phyloP scores from a whole-genome alignment of 106 monocot species.

The Dendrobium nobile region DNA sequence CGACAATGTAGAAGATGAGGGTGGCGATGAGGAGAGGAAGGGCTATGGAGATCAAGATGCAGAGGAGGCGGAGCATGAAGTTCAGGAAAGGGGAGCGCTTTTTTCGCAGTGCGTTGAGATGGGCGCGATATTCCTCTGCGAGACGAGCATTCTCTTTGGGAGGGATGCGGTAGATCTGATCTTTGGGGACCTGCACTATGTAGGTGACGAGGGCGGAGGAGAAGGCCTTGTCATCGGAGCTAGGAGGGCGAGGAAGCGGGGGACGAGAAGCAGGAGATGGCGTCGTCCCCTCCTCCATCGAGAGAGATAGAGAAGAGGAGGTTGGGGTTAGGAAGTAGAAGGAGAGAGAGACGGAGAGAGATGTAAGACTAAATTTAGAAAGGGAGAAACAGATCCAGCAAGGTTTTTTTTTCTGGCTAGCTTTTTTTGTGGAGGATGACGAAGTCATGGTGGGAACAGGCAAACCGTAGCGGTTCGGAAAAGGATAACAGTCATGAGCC shows the following conservation, averaged over 20 bases:
- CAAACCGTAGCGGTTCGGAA: neutral
- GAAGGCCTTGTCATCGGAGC: neutral
- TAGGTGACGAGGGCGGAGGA: conserved; percentile 20
- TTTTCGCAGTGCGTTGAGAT: neutral
- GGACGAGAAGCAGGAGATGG: neutral
- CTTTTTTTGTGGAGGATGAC: neutral
- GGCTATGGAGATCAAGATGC: neutral
- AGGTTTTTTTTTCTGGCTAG: neutral
- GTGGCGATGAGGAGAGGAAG: conserved; percentile 1
- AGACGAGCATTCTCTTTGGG: conserved; percentile 46
- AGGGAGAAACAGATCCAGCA: neutral
- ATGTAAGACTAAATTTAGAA: neutral
- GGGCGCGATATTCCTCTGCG: conserved; percentile 32
- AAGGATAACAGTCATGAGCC: neutral
- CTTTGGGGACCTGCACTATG: conserved; percentile 46
- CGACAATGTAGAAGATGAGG: conserved; percentile 11
- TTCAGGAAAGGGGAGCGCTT: neutral
- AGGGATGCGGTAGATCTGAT: conserved; percentile 41
- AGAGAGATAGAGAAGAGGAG: conserved; percentile 3
- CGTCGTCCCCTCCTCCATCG: conserved; percentile 3
- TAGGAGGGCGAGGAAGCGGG: neutral
- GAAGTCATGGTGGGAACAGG: neutral
- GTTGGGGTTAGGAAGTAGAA: neutral
- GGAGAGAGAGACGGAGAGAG: too few species aligned
- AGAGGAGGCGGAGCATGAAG: conserved; percentile 13